Percentiles rank a stretch among this genome's conserved stretches.
Evolutionary conservation across 805 yeast genomes (phyloP).

Genomic region (Isabelozyma pseudorhagii): DNA sequence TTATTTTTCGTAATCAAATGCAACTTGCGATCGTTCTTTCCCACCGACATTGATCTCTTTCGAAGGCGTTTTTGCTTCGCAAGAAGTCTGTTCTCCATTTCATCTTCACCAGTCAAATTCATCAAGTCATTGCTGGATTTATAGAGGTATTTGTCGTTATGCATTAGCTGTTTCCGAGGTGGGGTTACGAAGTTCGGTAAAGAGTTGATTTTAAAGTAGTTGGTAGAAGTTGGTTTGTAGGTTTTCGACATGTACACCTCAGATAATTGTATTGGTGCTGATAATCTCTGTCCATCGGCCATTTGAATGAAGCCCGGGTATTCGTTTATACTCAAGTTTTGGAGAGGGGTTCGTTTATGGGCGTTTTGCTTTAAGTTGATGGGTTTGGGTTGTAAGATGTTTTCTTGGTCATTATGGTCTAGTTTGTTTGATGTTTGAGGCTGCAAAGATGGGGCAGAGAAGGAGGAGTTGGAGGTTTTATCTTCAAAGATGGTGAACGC

Average conservation of each 20-base stretch:
- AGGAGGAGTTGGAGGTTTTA: constrained; percentile 1
- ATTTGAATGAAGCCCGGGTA: constrained; percentile 26
- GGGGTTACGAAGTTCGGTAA: constrained; percentile 36
- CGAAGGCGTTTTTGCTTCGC: constrained; percentile 15
- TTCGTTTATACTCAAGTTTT: constrained; percentile 23
- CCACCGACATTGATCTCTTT: constrained; percentile 36
- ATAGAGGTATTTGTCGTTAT: constrained; percentile 14
- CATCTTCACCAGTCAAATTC: constrained; percentile 10
- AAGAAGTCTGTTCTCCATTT: constrained; percentile 3
- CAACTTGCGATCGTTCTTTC: constrained; percentile 34
- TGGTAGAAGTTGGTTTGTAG: constrained; percentile 18
- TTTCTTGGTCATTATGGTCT: constrained; percentile 39
- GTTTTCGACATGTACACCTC: constrained; percentile 30
- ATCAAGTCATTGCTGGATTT: constrained; percentile 9
- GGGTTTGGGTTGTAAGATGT: constrained; percentile 34
- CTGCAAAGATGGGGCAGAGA: background rate
- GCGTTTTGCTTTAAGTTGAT: constrained; percentile 5
- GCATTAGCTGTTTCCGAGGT: constrained; percentile 18
- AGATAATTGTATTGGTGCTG: constrained; percentile 14
- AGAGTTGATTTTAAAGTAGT: constrained; percentile 27
- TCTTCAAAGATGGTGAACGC: constrained; percentile 20
- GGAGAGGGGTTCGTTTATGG: constrained; percentile 22
- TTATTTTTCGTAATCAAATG: constrained; percentile 30
- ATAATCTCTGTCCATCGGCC: background rate
- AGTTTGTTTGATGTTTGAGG: constrained; percentile 11